phyloP scores from a whole-genome alignment of 768 basidiomycete genomes.

The Leccinum aurantiacum region DNA sequence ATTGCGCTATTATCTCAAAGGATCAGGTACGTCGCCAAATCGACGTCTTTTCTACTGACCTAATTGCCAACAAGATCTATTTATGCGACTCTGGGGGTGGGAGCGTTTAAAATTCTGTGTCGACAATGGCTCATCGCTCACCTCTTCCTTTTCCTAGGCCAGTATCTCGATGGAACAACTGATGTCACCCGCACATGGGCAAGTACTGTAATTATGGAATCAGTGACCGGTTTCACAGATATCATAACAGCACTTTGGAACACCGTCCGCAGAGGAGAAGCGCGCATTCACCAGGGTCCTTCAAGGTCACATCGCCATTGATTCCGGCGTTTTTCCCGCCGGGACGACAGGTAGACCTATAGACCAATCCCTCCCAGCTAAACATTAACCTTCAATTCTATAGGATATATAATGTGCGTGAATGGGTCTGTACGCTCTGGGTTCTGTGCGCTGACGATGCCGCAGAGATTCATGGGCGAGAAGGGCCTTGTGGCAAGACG shows the following conservation, averaged over 20 bases:
- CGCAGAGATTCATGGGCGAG: constrained; percentile 79
- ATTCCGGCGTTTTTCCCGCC: constrained; percentile 77
- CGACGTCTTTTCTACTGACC: constrained; percentile 30
- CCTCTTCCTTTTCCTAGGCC: constrained; percentile 42
- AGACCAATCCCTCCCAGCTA: background rate
- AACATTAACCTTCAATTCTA: background rate
- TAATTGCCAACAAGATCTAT: constrained; percentile 52
- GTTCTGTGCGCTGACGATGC: constrained; percentile 1
- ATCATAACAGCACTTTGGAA: constrained; percentile 77
- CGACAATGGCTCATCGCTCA: background rate
- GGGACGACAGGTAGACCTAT: constrained; percentile 64
- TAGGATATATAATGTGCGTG: constrained; percentile 58
- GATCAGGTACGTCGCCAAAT: constrained; percentile 52
- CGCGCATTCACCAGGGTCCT: constrained; percentile 89
- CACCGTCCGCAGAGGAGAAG: constrained; percentile 77
- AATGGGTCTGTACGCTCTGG: background rate
- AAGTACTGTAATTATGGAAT: constrained; percentile 20
- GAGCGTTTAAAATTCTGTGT: background rate
- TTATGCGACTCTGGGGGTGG: constrained; percentile 86
- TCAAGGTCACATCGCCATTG: constrained; percentile 90
- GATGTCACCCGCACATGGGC: constrained; percentile 92
- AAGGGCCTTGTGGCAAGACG: constrained; percentile 80
- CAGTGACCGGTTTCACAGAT: background rate
- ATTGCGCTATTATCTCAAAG: constrained; percentile 72
- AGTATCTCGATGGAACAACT: constrained; percentile 92